Evolutionary conservation across 164 flowering plant species (phyloP), one percentile per base, ranked within the genome.

Genomic region (Euptelea pleiosperma): DNA sequence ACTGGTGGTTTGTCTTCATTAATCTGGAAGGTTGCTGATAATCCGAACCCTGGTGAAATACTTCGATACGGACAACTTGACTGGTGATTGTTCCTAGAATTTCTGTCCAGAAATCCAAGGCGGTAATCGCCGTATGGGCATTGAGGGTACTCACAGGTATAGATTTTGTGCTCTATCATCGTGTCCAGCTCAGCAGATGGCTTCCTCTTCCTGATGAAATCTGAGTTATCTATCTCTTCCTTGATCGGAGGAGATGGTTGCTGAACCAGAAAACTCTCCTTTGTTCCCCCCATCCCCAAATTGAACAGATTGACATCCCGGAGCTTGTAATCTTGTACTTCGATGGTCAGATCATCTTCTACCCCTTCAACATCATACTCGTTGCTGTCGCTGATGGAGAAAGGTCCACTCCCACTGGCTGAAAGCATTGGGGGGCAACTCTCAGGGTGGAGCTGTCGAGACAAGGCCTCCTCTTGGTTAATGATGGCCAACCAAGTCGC

Each of bases 401-500:
- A 69, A 22, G 71, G 59, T 35, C 76, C 76, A 52, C 61, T 57
- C 15, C 73, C 79, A 11, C 67, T 69, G n/a, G 66, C 60, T 7
- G 77, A 66, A 1, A 64, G 15, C 2, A 56, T n/a, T 29, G 73
- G 77, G 0, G 73, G 77, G 66, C 81, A 79, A 14, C 66, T 61
- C 55, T 78, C 81, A 9, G 87, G 85, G 51, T 81, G 63, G 26
- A 77, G 62, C 57, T 71, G 65, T 12, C 82, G 64, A 2, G 78
- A 70, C 58, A 79, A 63, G 1, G 63, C 61, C 47, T 86, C 89
- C 52, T 86, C 89, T 43, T 78, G 84, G 57, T 77, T 73, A 21
- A 83, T 72, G 11, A 86, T 74, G 16, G 81, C 79, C 39, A 77
- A 63, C 92, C 87, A 86, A 9, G 84, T 78, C 0, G 81, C 78